Percentiles rank a stretch among this genome's conserved stretches.
Conservation (phyloP, 2,329 filamentous ascomycete genomes). For the Ramichloridium luteum region DNA sequence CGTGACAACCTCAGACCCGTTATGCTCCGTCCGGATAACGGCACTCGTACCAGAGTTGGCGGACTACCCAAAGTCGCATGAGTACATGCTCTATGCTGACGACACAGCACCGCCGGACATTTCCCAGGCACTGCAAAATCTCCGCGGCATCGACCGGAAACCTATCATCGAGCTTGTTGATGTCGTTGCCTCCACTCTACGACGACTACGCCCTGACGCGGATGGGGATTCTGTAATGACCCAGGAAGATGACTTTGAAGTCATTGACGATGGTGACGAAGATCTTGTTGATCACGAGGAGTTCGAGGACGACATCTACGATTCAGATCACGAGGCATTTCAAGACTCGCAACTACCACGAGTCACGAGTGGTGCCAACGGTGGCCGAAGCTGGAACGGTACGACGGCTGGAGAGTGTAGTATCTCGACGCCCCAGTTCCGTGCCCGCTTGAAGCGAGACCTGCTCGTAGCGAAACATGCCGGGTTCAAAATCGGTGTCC, state of each 20-base stretch:
- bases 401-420: no score
- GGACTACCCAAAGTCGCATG: conserved; percentile 47
- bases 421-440: conserved; percentile 9
- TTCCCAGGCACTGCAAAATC: conserved; percentile 31
- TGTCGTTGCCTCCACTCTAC: conserved; percentile 32
- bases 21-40: conserved; percentile 22
- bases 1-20: conserved; percentile 11
- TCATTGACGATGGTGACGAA: conserved; percentile 19
- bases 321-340: conserved; percentile 19
- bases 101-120: conserved; percentile 35
- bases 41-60: conserved; percentile 39
- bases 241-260: conserved; percentile 31
- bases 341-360: conserved; percentile 8
- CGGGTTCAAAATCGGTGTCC: conserved; percentile 58
- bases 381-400: conserved; percentile 2
- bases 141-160: conserved; percentile 35
- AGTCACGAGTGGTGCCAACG: no score
- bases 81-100: conserved; percentile 45
- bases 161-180: conserved; percentile 39
- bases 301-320: conserved; percentile 27
- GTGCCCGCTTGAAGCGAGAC: conserved; percentile 34
- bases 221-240: conserved; percentile 33
- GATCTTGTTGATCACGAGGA: conserved; percentile 29
- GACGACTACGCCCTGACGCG: conserved; percentile 21
- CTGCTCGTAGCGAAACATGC: conserved; percentile 48